phyloP scores from a whole-genome alignment of 1,139 yeast genomes.

The Candida glucosophila region DNA sequence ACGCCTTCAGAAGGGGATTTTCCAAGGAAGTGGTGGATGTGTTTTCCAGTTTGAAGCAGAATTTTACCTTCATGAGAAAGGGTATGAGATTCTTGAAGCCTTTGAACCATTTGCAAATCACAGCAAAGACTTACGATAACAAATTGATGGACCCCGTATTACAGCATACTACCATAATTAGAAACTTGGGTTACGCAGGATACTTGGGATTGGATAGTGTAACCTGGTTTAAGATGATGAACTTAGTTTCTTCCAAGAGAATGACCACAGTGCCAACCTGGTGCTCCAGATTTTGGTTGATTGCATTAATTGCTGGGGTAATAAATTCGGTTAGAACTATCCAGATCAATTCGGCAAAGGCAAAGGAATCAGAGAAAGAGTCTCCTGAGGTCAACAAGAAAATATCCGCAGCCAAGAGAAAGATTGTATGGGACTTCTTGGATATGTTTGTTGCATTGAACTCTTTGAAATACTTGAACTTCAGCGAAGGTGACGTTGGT shows the following conservation, averaged over 20 bases:
- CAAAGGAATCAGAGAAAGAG: slow-evolving; percentile 23
- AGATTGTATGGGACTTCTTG: slow-evolving; percentile 69
- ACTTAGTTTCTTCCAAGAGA: slow-evolving; percentile 26
- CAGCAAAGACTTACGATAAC: slow-evolving; percentile 62
- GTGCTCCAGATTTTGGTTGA: slow-evolving; percentile 68
- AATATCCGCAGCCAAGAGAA: slow-evolving; percentile 44
- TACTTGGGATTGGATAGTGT: slow-evolving; percentile 71
- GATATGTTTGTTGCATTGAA: slow-evolving; percentile 74
- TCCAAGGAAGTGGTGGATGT: slow-evolving; percentile 40
- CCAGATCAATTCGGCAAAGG: slow-evolving; percentile 13
- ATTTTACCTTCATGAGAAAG: slow-evolving; percentile 69
- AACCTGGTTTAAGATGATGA: slow-evolving; percentile 56
- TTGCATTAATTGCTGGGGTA: slow-evolving; percentile 60
- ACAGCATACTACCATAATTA: slow-evolving; percentile 49
- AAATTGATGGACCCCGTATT: slow-evolving; percentile 61
- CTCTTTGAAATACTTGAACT: slow-evolving; percentile 50
- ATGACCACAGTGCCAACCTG: slow-evolving; percentile 30
- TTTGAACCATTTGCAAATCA: slow-evolving; percentile 61
- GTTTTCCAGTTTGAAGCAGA: slow-evolving; percentile 45
- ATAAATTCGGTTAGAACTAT: slow-evolving; percentile 43
- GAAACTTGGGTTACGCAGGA: slow-evolving; percentile 67
- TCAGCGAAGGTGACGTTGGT: slow-evolving; percentile 78
- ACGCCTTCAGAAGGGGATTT: slow-evolving; percentile 55
- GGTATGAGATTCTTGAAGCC: slow-evolving; percentile 84
- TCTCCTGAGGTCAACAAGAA: slow-evolving; percentile 21